phyloP scores from a whole-genome alignment of 495 filamentous ascomycete genomes.

The Pyronema domesticum region DNA sequence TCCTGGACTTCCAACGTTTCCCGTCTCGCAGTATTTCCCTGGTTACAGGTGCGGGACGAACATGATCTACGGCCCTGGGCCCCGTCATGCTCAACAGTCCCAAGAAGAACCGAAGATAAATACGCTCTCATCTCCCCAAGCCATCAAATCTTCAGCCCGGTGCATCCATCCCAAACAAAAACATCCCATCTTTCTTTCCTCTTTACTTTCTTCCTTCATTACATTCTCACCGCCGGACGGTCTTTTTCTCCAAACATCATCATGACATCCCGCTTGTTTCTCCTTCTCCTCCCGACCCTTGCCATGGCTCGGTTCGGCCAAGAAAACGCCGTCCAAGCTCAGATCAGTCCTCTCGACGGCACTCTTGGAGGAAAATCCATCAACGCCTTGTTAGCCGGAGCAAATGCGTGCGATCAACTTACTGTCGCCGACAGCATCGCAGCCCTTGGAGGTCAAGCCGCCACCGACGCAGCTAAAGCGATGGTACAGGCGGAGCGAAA shows the following conservation, averaged over 20 bases:
- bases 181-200: not conserved
- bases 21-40: too few species aligned
- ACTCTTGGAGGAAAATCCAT: conserved; percentile 38
- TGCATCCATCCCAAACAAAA: too few species aligned
- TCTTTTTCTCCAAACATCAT: not conserved
- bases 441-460: conserved; percentile 34
- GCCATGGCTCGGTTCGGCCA: conserved; percentile 37
- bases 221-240: conserved; percentile 1
- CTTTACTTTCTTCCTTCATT: not conserved
- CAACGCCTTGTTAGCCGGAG: conserved; percentile 36
- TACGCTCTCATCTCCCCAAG: too few species aligned
- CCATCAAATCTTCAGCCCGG: too few species aligned
- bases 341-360: conserved; percentile 30
- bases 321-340: conserved; percentile 31
- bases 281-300: conserved; percentile 1
- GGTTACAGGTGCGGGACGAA: too few species aligned
- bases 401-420: conserved; percentile 44
- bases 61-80: too few species aligned
- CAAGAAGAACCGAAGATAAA: too few species aligned
- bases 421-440: conserved; percentile 37
- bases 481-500: conserved; percentile 50
- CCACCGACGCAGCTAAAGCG: conserved; percentile 37
- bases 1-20: too few species aligned
- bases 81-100: too few species aligned
- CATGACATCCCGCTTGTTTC: not conserved